Conservation (phyloP, 306 rosid genomes). For the Inga laurina region DNA sequence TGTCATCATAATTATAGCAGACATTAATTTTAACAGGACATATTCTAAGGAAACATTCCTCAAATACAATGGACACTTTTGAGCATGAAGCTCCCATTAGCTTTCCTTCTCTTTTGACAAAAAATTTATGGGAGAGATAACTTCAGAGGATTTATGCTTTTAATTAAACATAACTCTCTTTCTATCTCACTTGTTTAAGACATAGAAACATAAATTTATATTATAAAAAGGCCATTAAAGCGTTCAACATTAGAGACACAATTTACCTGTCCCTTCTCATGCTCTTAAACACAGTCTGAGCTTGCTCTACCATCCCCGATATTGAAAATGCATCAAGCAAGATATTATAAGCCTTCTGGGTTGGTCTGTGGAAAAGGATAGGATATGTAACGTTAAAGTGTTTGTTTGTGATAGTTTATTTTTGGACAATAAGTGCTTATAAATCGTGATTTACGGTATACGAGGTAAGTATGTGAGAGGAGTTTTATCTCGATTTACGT, state of each 20-base stretch:
- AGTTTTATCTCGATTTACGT: no score
- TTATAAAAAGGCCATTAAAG: not conserved
- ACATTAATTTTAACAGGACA: not conserved
- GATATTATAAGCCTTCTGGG: slow-evolving; percentile 89
- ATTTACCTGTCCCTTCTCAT: slow-evolving; percentile 94
- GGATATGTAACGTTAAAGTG: not conserved
- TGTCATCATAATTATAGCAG: not conserved
- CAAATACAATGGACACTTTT: not conserved
- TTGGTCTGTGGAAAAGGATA: slow-evolving; percentile 66
- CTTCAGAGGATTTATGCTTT: not conserved
- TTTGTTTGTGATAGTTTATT: no score
- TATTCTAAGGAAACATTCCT: not conserved
- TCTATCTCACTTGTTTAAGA: not conserved
- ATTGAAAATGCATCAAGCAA: slow-evolving; percentile 90
- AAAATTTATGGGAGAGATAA: not conserved
- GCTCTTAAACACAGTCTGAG: slow-evolving; percentile 80
- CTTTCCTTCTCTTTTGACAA: not conserved
- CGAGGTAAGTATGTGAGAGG: no score
- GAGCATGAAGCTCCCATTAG: not conserved
- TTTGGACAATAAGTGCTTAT: no score
- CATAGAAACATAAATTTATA: not conserved
- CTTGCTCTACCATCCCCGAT: slow-evolving; percentile 97
- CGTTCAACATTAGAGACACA: not conserved
- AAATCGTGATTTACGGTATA: no score
- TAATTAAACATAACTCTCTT: no score